phyloP scores from a whole-genome alignment of 176 grass and related monocot genomes.

The Oryza meyeriana region DNA sequence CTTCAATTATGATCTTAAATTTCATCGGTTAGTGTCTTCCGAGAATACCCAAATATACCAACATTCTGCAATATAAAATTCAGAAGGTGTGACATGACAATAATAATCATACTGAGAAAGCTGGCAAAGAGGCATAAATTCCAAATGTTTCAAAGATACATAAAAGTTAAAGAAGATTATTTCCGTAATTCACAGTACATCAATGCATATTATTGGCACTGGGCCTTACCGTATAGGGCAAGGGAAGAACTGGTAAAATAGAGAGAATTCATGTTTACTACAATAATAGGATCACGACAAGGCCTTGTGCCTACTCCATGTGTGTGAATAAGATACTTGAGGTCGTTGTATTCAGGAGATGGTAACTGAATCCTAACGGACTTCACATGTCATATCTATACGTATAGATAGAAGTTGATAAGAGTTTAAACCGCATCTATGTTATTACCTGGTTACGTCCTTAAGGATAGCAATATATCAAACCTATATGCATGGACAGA shows the following conservation, averaged over 20 bases:
- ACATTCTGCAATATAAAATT: slow-evolving; percentile 63
- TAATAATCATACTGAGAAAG: background rate
- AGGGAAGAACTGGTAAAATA: background rate
- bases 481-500: background rate
- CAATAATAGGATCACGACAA: background rate
- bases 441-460: background rate
- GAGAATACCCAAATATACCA: slow-evolving; percentile 96
- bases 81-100: slow-evolving; percentile 21
- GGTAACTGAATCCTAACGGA: background rate
- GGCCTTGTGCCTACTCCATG: background rate
- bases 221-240: background rate
- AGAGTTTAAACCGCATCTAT: background rate
- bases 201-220: background rate
- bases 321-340: background rate
- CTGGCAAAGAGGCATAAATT: background rate
- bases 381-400: background rate
- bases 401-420: background rate
- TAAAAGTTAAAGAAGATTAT: background rate
- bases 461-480: background rate
- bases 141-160: background rate
- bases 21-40: slow-evolving; percentile 66
- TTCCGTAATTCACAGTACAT: background rate
- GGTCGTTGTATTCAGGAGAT: background rate
- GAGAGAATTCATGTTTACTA: background rate
- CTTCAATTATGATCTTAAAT: slow-evolving; percentile 83